Conservation (phyloP, 257 asterid genomes). For the Schizonepeta tenuifolia region DNA sequence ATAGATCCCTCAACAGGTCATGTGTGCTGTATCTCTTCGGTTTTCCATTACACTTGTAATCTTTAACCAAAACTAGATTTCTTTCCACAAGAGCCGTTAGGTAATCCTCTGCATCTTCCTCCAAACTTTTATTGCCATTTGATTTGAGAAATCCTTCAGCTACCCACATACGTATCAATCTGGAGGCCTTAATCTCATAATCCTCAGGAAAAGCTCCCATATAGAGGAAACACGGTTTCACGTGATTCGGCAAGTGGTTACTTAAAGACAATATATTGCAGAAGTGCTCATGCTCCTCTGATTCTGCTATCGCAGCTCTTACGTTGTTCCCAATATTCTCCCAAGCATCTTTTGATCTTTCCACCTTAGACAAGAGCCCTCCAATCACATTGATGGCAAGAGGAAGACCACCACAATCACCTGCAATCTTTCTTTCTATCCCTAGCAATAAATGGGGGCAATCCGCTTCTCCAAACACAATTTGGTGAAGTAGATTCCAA, state of each 20-base stretch:
- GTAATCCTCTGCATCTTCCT: background rate
- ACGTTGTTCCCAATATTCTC: background rate
- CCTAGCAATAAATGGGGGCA: background rate
- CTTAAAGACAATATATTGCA: background rate
- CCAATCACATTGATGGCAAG: conserved; percentile 34
- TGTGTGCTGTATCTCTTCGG: conserved; percentile 24
- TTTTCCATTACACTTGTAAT: background rate
- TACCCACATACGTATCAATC: conserved; percentile 12
- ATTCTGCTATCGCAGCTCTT: background rate
- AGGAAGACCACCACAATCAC: conserved; percentile 30
- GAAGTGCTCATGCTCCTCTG: background rate
- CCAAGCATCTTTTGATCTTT: conserved; percentile 17
- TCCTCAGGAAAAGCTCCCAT: background rate
- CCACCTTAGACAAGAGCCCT: conserved; percentile 12
- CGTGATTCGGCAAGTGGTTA: background rate
- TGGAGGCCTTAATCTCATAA: background rate
- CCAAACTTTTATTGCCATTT: background rate
- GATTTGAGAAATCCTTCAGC: conserved; percentile 31
- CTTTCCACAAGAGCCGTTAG: conserved; percentile 14
- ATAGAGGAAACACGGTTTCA: background rate
- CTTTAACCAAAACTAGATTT: conserved; percentile 15
- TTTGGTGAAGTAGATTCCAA: background rate
- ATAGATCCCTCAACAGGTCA: conserved; percentile 29
- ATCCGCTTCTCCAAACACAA: background rate
- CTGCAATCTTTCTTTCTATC: background rate